phyloP scores from a whole-genome alignment of 345 rosid genomes.

The Litchi chinensis region DNA sequence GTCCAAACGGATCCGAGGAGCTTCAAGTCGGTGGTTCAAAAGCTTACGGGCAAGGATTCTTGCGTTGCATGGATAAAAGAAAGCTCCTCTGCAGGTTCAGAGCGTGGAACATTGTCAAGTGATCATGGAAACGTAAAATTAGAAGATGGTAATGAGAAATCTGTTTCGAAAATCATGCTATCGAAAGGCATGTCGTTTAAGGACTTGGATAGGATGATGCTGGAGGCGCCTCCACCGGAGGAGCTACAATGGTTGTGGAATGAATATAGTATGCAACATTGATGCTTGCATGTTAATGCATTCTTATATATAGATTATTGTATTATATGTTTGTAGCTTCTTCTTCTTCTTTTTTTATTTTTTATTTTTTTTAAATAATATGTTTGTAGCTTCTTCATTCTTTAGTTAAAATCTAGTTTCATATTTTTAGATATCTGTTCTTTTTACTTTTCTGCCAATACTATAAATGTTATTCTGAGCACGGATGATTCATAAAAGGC shows the following conservation, averaged over 20 bases:
- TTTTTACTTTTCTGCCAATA: too few relatives aligned
- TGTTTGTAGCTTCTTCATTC: neutral
- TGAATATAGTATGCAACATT: neutral
- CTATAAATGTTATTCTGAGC: neutral
- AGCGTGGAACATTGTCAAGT: neutral
- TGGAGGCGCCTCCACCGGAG: conserved; percentile 39
- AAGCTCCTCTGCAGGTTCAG: conserved; percentile 15
- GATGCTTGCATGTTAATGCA: neutral
- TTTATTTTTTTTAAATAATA: too few relatives aligned
- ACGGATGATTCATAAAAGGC: neutral
- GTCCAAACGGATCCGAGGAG: conserved; percentile 52
- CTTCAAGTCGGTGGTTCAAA: conserved; percentile 70
- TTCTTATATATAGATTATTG: neutral
- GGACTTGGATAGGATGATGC: conserved; percentile 34
- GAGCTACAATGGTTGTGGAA: conserved; percentile 30
- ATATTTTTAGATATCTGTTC: too few relatives aligned
- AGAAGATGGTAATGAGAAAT: neutral
- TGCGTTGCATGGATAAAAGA: conserved; percentile 36
- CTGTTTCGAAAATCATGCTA: conserved; percentile 15
- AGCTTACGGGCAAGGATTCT: conserved; percentile 69
- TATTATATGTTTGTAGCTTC: neutral
- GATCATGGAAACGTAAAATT: neutral
- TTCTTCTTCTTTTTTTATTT: too few relatives aligned
- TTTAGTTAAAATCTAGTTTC: neutral
- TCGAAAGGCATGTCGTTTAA: conserved; percentile 31